Base-by-base conservation (phyloP, 768 basidiomycete genomes). In the Leccinum uliginosum region DNA sequence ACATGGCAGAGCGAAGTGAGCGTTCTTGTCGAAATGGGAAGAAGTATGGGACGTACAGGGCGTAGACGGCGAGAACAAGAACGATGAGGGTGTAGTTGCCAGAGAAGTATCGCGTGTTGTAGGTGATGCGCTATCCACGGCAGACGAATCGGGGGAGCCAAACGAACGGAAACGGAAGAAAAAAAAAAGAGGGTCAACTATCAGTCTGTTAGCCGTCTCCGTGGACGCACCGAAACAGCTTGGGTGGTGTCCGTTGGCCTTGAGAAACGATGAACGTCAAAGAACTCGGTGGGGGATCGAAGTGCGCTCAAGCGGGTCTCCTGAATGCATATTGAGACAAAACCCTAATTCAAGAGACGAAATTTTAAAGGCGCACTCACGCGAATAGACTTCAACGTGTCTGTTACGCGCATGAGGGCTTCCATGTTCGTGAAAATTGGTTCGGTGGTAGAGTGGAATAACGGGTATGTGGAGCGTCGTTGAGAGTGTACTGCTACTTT, bases 51-150 rank as follows among this genome's bases (percentile, higher is more conserved):
- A 76, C 84, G 70, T 71, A 95, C 91, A 93, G 62, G 3, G 92
- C 89, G 71, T 95, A 96, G 53, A 94, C 82, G n/a, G 84, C 90
- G 57, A 96, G 80, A 48, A 83, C 70, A 57, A 82, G 82, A 17
- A 93, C 76, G 65, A 95, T 82, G 67, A 93, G 72, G 47, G 86
- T 80, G 74, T 98, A 98, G 74, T 98, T 98, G 53, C 92, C 87
- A 56, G 89, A 91, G 74, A 91, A 91, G 69, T 91, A 91, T 50
- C 89, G 86, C 40, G 93, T 93, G 76, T 96, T 96, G 78, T 96
- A 93, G 23, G 91, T 91, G 81, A 95, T 91, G 57, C 93, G 85
- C 92, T 93, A 67, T 21, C 19, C 17, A 15, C 12, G 23, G 12
- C 14, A 29, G 4, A 30, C 17, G 14, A 24, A 26, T 12, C 48